Percentiles rank a stretch among this genome's conserved stretches.
phyloP scores from a whole-genome alignment of 176 grass and related monocot genomes.

The Saccharum officinarum region DNA sequence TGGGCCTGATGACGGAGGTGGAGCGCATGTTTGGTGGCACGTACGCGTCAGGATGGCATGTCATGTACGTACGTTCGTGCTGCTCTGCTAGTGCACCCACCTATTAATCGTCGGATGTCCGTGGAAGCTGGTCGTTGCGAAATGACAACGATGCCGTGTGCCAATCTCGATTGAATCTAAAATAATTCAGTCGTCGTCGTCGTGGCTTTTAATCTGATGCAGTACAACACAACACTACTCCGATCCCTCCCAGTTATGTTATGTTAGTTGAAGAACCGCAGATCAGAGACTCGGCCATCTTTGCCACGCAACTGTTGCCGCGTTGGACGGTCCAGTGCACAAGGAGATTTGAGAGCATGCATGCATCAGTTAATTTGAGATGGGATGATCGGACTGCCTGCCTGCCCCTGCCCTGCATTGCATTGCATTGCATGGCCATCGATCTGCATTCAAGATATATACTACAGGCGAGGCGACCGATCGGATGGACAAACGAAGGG shows the following conservation, averaged over 20 bases:
- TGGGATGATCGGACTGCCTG: no score
- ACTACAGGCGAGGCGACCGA: no score
- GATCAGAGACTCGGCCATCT: not conserved
- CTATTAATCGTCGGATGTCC: not conserved
- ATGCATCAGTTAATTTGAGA: no score
- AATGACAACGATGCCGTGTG: not conserved
- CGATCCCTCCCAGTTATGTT: no score
- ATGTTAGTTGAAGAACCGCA: no score
- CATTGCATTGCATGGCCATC: no score
- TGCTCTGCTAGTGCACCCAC: not conserved
- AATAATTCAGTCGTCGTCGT: not conserved
- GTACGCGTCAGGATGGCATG: slow-evolving; percentile 31
- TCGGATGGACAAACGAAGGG: no score
- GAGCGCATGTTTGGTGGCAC: slow-evolving; percentile 21
- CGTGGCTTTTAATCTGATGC: no score
- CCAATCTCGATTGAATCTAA: not conserved
- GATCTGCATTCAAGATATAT: no score
- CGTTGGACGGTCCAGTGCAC: no score
- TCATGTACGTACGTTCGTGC: slow-evolving; percentile 4
- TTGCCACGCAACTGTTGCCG: not conserved
- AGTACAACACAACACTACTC: no score
- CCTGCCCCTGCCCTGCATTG: no score
- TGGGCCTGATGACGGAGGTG: not conserved
- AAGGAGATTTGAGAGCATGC: not conserved
- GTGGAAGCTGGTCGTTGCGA: not conserved